Percentiles rank a stretch among this genome's conserved stretches.
phyloP scores from a whole-genome alignment of 75 land plant genomes.

The Pinus taeda region DNA sequence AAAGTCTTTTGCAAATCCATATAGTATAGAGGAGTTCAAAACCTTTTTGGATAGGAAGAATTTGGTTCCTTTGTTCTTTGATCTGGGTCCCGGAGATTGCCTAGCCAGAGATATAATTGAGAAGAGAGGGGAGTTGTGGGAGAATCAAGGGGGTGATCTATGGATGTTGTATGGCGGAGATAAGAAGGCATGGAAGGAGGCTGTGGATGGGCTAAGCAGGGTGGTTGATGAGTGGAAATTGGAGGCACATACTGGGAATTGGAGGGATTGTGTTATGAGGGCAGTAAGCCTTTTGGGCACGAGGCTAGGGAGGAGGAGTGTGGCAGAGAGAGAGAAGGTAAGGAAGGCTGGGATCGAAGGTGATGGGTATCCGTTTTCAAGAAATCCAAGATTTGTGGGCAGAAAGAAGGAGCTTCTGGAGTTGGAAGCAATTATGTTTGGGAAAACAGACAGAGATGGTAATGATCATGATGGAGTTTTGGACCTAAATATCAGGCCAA shows the following conservation, averaged over 20 bases:
- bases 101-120: constrained; percentile 82
- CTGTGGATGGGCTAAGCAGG: constrained; percentile 56
- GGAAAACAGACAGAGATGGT: constrained; percentile 35
- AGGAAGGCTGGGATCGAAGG: constrained; percentile 59
- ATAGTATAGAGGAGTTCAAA: constrained; percentile 75
- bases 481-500: constrained; percentile 44
- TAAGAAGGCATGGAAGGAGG: constrained; percentile 84
- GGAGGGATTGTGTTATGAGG: constrained; percentile 77
- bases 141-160: constrained; percentile 85
- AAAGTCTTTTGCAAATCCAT: constrained; percentile 69
- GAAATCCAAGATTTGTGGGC: constrained; percentile 70
- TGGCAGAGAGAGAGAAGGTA: constrained; percentile 55
- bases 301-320: constrained; percentile 72
- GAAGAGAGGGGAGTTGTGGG: constrained; percentile 83
- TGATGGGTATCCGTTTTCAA: constrained; percentile 77
- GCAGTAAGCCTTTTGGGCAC: constrained; percentile 61
- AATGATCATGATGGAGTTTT: constrained; percentile 33
- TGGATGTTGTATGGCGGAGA: constrained; percentile 79
- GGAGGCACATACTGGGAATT: constrained; percentile 77
- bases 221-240: constrained; percentile 66
- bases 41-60: constrained; percentile 64
- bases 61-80: constrained; percentile 86
- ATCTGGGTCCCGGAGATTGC: constrained; percentile 72
- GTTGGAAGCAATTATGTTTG: constrained; percentile 76
- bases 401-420: constrained; percentile 76